These are phyloP conservation scores for Fusarium secorum DNA, from an alignment of 2,329 filamentous ascomycete species.

Conservation along the genomic window DNA sequence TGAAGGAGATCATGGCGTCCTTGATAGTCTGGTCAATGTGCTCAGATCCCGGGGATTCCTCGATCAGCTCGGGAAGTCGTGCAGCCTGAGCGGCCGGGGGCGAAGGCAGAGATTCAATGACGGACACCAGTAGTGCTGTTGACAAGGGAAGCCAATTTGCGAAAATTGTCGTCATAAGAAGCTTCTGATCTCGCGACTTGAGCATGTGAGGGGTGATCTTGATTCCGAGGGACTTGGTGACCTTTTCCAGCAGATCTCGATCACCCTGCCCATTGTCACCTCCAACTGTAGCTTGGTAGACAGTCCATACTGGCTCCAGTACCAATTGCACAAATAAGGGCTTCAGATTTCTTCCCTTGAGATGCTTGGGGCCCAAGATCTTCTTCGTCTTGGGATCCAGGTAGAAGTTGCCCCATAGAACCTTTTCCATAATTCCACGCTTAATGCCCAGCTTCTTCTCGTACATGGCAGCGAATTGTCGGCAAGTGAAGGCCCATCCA, in stretches of 20 bases:
- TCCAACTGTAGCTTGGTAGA: constrained; percentile 89
- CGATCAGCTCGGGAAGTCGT: constrained; percentile 79
- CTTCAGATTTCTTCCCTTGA: constrained; percentile 90
- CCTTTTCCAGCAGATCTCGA: constrained; percentile 84
- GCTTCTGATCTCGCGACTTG: constrained; percentile 81
- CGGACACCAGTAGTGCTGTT: constrained; percentile 89
- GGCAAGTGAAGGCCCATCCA: constrained; percentile 98
- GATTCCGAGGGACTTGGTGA: constrained; percentile 88
- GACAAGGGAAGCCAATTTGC: constrained; percentile 91
- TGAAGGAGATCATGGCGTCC: constrained; percentile 85
- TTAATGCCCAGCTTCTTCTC: constrained; percentile 98
- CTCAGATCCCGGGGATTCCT: constrained; percentile 78
- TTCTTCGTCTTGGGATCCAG: constrained; percentile 97
- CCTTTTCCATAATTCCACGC: constrained; percentile 84
- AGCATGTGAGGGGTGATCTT: constrained; percentile 84
- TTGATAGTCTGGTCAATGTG: constrained; percentile 74
- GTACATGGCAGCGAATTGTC: constrained; percentile 91
- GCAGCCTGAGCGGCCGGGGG: constrained; percentile 81
- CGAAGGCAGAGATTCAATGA: constrained; percentile 90
- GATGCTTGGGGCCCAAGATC: constrained; percentile 86
- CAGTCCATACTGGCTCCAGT: constrained; percentile 93
- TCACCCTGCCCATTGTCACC: constrained; percentile 86
- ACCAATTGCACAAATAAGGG: constrained; percentile 98
- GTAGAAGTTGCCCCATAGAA: constrained; percentile 97
- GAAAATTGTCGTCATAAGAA: constrained; percentile 87